phyloP scores from a whole-genome alignment of 164 flowering plant genomes.

The Protea cynaroides region DNA sequence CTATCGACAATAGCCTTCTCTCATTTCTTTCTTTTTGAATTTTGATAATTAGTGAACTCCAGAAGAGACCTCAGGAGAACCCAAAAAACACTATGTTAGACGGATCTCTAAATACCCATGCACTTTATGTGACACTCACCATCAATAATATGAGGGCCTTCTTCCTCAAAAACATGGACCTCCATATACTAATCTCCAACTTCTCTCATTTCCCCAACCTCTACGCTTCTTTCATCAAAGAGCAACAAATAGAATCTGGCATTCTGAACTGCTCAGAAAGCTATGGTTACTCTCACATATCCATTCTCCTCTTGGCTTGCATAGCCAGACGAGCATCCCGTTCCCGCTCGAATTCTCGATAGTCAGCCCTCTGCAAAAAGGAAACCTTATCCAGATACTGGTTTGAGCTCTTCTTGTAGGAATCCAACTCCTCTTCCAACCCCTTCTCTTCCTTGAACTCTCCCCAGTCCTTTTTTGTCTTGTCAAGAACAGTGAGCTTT shows the following conservation, averaged over 20 bases:
- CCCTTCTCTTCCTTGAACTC: conserved; percentile 84
- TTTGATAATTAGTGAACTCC: too few species aligned
- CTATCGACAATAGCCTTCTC: too few species aligned
- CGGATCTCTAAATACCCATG: too few species aligned
- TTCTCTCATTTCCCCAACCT: too few species aligned
- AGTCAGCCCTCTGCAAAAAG: conserved; percentile 83
- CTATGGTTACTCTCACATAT: conserved; percentile 43
- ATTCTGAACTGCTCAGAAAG: background rate
- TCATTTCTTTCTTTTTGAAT: too few species aligned
- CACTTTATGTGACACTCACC: too few species aligned
- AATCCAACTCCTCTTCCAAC: conserved; percentile 86
- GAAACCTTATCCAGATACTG: conserved; percentile 67
- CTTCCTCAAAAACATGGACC: too few species aligned
- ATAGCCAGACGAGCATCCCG: conserved; percentile 68
- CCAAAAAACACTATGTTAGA: too few species aligned
- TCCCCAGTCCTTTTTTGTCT: conserved; percentile 92
- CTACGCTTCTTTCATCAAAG: background rate
- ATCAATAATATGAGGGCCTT: too few species aligned
- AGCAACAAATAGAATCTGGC: background rate
- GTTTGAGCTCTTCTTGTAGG: conserved; percentile 93
- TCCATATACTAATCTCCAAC: too few species aligned
- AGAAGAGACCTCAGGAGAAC: too few species aligned
- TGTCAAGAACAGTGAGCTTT: conserved; percentile 95
- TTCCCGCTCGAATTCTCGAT: conserved; percentile 76
- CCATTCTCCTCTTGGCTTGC: conserved; percentile 50